Evolutionary conservation across 2,329 filamentous ascomycete species (phyloP), one percentile per base, ranked within the genome.

Genomic region (Claviceps spartinae): DNA sequence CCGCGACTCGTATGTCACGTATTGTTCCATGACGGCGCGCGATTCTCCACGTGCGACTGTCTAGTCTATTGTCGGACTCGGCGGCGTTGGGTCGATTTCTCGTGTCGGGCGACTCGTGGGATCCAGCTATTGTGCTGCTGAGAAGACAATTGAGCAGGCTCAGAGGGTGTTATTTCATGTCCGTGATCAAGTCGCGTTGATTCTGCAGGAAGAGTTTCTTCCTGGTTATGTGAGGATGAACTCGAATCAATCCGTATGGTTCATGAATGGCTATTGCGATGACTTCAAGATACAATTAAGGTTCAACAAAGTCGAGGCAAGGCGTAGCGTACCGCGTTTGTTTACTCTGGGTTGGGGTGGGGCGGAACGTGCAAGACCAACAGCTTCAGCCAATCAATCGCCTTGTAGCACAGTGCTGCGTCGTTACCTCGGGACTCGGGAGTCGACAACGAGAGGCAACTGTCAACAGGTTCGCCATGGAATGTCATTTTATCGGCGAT

Each of bases 1-100:
- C 47, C 93, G 87, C 60, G 82, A 84, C 57, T 88, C 82, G 58
- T 82, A 83, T 16, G 85, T 85, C 59, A 78, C 73, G 64, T 74
- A 82, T 52, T 53, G 40, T 13, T 52, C 45, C 67, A 69, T 69
- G 41, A 18, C 59, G 55, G 45, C 24, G 7, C 14, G 7, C 1
- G 16, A 34, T 30, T n/a, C 8, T 34, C 24, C 14, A 46, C n/a
- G 43, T 11, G 43, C 14, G 43, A 30, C 16, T 7, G n/a, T 44
- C 11, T 16, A 26, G 13, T 30, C 16, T 46, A 8, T 46, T 18
- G 43, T 20, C 43, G 1, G 43, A 5, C 1, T 11, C 30, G 3
- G 43, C 20, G 6, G 43, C 20, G 6, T 11, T 46, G 43, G 24
- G 3, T 34, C 22, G 7, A 14, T 18, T 13, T 45, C 22, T 45